Evolutionary conservation across 805 yeast genomes (phyloP), one percentile per base, ranked within the genome.

Genomic region (Candida palmyrensis): DNA sequence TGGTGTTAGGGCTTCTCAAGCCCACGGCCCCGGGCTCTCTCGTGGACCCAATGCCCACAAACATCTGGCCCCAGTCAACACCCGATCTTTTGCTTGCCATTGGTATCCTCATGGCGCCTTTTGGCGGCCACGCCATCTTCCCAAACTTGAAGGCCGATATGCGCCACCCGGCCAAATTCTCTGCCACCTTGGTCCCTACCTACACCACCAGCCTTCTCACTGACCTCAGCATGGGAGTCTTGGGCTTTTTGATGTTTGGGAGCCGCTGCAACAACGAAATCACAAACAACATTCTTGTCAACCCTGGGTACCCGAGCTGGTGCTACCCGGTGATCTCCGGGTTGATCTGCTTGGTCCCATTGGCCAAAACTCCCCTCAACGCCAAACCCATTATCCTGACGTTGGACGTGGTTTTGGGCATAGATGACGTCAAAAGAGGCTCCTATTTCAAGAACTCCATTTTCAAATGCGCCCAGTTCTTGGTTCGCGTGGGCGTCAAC

Each of bases 41-140:
- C 27, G 33, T 79, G 12, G 48, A 62, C 13, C 76, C 80, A 9
- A 79, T 80, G 71, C 70, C 73, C 5, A 82, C 92, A 0, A 73
- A 78, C 41, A 27, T 82, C 38, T 77, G 76, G 69, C 96, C 96
- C 2, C 48, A 54, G 5, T 62, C 72, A 7, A 46, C 59, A 11
- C 54, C 68, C 5, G 75, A 73, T 40, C 63, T 77, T 20, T 67
- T 82, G 29, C 62, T 82, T 29, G 71, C 82, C 1, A 61, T 77
- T 30, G 85, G 85, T 9, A 77, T 79, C 33, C 68, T 78, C 39
- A 68, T 79, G 68, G 82, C 89, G 3, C 89, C 90, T 1, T 84
- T 83, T 66, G 88, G 92, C 5, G 90, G 92, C 0, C 92, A 84
- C 57, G 86, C 92, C 4, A 74, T 84, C 17, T 84, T 83, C 48